Evolutionary conservation across 768 basidiomycete species (phyloP), one percentile per base, ranked within the genome.

Genomic region (Kwoniella botswanensis): DNA sequence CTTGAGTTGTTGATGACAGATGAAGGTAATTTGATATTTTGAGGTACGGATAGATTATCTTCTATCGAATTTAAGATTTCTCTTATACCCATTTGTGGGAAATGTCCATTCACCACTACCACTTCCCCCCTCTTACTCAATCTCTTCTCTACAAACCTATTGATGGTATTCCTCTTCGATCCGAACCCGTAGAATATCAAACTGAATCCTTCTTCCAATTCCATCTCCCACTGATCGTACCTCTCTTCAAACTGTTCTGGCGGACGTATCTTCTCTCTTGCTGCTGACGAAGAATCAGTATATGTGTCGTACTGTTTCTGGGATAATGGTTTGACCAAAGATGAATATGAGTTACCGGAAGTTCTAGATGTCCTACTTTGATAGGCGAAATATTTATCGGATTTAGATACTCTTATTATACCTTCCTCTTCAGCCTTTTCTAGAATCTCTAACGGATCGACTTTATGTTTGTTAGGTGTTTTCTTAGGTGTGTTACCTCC

Each of bases 111-210:
- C 26, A 90, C 87, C 22, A 94, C 86, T 65, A 93, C 88, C 55
- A 93, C 90, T 71, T 92, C 88, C 0, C 93, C 93, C 0, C 79
- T 82, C 64, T 85, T 88, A 7, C 88, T 83, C 71, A 92, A 88
- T 22, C 84, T 79, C 0, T 87, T 84, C 4, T 81, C 85, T 1
- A 91, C 93, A 67, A 97, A 92, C 22, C 88, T 85, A 79, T 96
- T 92, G 42, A 99, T 85, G 10, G 91, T 74, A 18, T 79, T 82
- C 66, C 93, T 87, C 82, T 99, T 99, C 21, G 93, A 95, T 5
- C 96, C 96, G 76, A 89, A 88, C 1, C 96, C 96, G 77, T 93
- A 93, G 82, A 93, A 90, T 21, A 95, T 83, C 55, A 98, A 85
- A 82, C 93, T 94, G 86, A 94, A 98, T 1, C 93, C 94, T 79